Base-by-base conservation (phyloP, 2,329 filamentous ascomycete species). In the Verticillium zaregamsianum region DNA sequence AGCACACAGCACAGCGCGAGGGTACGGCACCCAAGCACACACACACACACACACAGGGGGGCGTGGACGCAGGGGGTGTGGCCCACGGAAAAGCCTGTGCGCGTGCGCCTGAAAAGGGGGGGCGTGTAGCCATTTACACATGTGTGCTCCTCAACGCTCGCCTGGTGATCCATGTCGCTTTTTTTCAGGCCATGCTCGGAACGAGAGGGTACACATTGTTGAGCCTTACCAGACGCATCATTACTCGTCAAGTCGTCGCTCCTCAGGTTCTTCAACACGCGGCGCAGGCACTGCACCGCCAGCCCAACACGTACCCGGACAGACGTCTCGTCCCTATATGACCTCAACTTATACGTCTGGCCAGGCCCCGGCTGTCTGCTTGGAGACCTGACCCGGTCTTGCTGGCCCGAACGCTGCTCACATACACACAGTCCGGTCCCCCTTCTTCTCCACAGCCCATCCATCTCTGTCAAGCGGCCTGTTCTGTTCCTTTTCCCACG, bases 401-500 rank as follows among this genome's bases (percentile, higher is more conserved):
- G 39, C 39, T 45, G 39, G n/a, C n/a, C 39, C 39, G 39, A 20
- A 45, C 39, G 39, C 39, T 45, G n/a, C 17, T 45, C 39, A 45
- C 39, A 45, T 45, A 45, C 39, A 20, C 39, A 45, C 15, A 45
- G 39, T 20, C 40, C 37, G 14, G 40, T 23, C 62, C 64, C 63
- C 67, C 66, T 68, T 66, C 66, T 69, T 62, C 63, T 65, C 66
- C 60, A 69, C 70, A 45, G 39, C 39, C 39, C 39, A 45, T 45
- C 39, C 39, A 45, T 45, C 39, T 45, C 39, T 45, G 39, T 45
- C n/a, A 45, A 45, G 14, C n/a, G 39, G 39, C 17, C 39, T 45
- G 14, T 9, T 45, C 39, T 66, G 61, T 68, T 70, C 69, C 69
- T 68, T 65, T 67, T 68, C 64, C 45, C 37, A 57, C 59, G 12